A percentile compares a stretch with the other conserved stretches of the same genome.
Conservation (phyloP, 1,139 yeast genomes). For the Kluyveromyces sp. region DNA sequence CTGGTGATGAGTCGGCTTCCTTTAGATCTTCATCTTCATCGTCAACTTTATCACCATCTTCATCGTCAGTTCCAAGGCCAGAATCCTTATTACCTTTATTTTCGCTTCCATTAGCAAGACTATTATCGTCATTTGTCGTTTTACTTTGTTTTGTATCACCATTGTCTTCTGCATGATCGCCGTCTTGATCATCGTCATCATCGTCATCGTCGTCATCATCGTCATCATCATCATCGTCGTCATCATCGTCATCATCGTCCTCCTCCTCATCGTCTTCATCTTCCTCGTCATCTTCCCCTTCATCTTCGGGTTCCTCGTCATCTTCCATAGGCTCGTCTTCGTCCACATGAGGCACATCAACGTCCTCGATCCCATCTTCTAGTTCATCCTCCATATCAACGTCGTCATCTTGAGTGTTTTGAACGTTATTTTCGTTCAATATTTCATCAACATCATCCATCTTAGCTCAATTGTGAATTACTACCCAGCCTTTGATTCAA, state of each 20-base stretch:
- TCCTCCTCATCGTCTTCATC: conserved; percentile 13
- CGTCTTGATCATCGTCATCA: conserved; percentile 11
- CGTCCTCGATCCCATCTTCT: conserved; percentile 8
- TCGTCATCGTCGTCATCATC: conserved; percentile 14
- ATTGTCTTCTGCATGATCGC: conserved; percentile 10
- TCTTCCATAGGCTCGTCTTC: conserved; percentile 17
- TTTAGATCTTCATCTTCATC: conserved; percentile 22
- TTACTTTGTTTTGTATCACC: too few relatives aligned
- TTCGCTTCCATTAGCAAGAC: conserved; percentile 5
- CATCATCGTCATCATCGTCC: conserved; percentile 13
- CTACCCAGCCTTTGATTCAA: too few relatives aligned
- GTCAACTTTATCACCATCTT: conserved; percentile 13
- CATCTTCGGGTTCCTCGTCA: conserved; percentile 12
- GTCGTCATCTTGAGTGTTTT: conserved; percentile 24
- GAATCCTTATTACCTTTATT: not conserved
- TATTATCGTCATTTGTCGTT: conserved; percentile 2
- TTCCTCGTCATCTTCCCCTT: conserved; percentile 12
- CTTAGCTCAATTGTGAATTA: too few relatives aligned
- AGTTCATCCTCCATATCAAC: conserved; percentile 26
- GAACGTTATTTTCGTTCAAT: conserved; percentile 21
- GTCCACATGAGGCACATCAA: conserved; percentile 16
- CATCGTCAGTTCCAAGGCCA: conserved; percentile 10
- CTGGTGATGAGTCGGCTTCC: conserved; percentile 4
- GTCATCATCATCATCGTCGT: conserved; percentile 12
- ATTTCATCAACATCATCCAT: conserved; percentile 29